Conservation (phyloP, 306 rosid genomes). For the Rubus idaeus region DNA sequence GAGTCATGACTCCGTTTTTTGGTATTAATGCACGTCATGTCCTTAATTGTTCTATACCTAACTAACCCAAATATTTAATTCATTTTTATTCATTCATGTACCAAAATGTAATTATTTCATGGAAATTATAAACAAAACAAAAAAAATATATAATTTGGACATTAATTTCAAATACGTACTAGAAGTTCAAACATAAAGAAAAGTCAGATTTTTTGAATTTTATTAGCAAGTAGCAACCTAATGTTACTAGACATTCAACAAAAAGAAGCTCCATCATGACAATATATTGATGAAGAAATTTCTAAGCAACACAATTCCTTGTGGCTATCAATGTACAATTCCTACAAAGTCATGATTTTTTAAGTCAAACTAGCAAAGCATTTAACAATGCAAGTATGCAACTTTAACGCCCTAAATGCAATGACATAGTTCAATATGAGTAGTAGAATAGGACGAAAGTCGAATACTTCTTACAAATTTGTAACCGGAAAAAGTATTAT, state of each 20-base stretch:
- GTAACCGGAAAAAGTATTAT: no score
- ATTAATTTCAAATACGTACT: neutral
- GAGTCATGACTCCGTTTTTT: no score
- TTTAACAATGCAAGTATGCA: no score
- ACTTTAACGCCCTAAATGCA: neutral
- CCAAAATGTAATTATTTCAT: no score
- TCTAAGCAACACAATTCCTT: neutral
- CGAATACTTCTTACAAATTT: neutral
- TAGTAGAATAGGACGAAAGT: neutral
- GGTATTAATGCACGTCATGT: no score
- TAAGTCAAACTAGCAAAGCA: neutral
- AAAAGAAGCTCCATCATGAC: neutral
- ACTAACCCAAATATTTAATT: no score
- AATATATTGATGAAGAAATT: neutral
- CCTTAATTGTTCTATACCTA: no score
- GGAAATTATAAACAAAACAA: no score
- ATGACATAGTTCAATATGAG: neutral
- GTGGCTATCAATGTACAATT: neutral
- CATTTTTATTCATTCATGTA: no score
- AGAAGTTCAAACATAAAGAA: neutral
- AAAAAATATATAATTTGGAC: neutral
- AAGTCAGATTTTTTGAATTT: neutral
- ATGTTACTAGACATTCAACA: neutral
- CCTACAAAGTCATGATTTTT: neutral
- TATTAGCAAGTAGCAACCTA: neutral